Evolutionary conservation across 2,329 filamentous ascomycete species (phyloP), one percentile per base, ranked within the genome.

Genomic region (Xylariales sp.): DNA sequence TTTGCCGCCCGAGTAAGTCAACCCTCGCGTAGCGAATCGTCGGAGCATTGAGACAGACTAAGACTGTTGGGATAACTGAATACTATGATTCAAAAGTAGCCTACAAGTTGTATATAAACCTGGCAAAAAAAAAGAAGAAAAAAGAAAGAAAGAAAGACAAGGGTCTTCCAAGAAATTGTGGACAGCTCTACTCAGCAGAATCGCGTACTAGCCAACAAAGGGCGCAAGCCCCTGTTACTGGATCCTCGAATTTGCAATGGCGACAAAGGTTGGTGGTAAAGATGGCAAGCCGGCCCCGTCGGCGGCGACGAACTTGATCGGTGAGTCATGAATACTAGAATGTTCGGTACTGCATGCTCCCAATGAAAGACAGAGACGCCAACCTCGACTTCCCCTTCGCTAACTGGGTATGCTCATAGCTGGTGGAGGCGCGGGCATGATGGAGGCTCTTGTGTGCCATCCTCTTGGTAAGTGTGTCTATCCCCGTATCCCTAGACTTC

Each of bases 351-450:
- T n/a, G 10, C 10, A 14, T 39, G 10, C 41, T 32, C 28, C 28
- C 7, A 54, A 23, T 14, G 7, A 46, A 30, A 53, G 5, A 43
- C 3, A 16, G 6, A 39, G n/a, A 58, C 23, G 5, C 23, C 46
- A 23, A 18, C 23, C 10, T 36, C 16, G 3, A n/a, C 16, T 12
- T 32, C 18, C 16, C 12, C 46, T 30, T 32, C 41, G 52, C 46
- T 62, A 45, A 64, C 71, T 61, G 49, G 30, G 52, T 28, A 14
- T 54, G 45, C 34, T 55, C 48, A 14, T 52, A 97, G 96, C 96
- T 80, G 96, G 96, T 79, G 96, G 96, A 79, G 93, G 93, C 81
- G 96, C 96, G 75, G 96, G 96, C 78, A 97, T 98, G 95, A 98
- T 98, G 94, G 96, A 99, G 83, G 96, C 96, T 56, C 90, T 99